Percentiles rank a stretch among this genome's conserved stretches.
These are phyloP conservation scores for Dictyophora rubrovolvata DNA, from an alignment of 768 basidiomycete species.

Conservation along the genomic window DNA sequence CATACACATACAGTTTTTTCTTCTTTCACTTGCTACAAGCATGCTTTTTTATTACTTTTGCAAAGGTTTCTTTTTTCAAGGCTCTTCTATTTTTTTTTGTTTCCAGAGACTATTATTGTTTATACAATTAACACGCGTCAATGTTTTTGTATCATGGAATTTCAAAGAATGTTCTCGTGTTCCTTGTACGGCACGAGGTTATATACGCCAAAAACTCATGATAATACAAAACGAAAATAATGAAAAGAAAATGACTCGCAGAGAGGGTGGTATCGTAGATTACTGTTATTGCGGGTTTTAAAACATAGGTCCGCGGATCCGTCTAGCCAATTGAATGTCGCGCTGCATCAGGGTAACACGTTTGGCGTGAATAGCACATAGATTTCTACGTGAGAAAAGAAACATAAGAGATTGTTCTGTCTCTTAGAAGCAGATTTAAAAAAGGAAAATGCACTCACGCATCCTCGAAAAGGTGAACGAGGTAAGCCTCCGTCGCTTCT, in stretches of 20 bases:
- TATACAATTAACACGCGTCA: neutral
- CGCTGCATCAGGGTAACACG: slow-evolving; percentile 96
- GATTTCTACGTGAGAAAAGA: slow-evolving; percentile 46
- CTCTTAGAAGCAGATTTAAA: slow-evolving; percentile 9
- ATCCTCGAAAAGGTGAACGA: slow-evolving; percentile 96
- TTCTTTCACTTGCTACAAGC: neutral
- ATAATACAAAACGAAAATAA: neutral
- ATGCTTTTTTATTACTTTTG: neutral
- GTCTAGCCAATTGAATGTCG: slow-evolving; percentile 91
- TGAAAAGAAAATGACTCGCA: too few relatives aligned
- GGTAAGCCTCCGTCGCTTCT: slow-evolving; percentile 90
- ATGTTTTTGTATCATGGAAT: neutral
- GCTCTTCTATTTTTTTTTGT: too few relatives aligned
- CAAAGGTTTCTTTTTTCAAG: neutral
- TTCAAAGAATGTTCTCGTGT: neutral
- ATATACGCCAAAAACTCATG: neutral
- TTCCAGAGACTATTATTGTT: neutral
- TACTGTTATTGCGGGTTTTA: neutral
- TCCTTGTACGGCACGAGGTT: neutral
- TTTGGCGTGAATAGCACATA: slow-evolving; percentile 96
- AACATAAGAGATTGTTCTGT: slow-evolving; percentile 5
- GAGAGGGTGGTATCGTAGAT: neutral
- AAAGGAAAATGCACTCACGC: slow-evolving; percentile 53
- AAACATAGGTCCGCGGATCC: slow-evolving; percentile 82
- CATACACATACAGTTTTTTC: neutral